Evolutionary conservation across 179 eudicot species (phyloP), one percentile per base, ranked within the genome.

Genomic region (Nepenthes alata): DNA sequence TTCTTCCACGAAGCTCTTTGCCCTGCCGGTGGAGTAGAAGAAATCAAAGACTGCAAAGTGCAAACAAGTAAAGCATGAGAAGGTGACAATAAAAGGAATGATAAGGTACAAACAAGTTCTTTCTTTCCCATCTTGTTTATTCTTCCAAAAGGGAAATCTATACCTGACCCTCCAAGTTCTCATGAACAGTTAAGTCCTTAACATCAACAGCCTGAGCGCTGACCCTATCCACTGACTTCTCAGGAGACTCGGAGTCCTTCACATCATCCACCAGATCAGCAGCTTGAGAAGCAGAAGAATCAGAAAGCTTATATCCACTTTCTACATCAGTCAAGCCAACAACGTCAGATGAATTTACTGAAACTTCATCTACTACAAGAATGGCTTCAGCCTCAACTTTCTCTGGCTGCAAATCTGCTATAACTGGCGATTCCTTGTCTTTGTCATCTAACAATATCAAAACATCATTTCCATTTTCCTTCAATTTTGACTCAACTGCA

Each of bases 1-100:
- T 80, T 63, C 76, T 57, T 74, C 84, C 73, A 74, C 9, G 89
- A 86, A 50, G 96, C 73, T 63, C 73, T 77, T 72, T 75, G 82
- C 60, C 72, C 80, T 25, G 86, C 70, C 60, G 47, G 71, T 35
- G 78, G 76, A 70, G 75, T 63, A n/a, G 81, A 65, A 69, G 69
- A 76, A 36, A 70, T 65, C 69, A 72, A 60, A 50, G 82, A 84
- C 96, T 88, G 83, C 81, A 76, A 58, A 45, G 11, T 4, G 41
- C 2, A 11, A 6, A 37, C 45, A 4, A 41, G 5, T 41, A 7
- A 7, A 4, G 8, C 45, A 41, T 41, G 5, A 41, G 8, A 7
- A 41, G 45, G 45, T 41, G 8, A 7, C 5, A 41, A 41, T 41
- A 41, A 41, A 41, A 41, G 45, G 45, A 41, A 25, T 25, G 25